These are phyloP conservation scores for Populus simonii DNA, from an alignment of 345 rosid genomes.

Conservation along the genomic window DNA sequence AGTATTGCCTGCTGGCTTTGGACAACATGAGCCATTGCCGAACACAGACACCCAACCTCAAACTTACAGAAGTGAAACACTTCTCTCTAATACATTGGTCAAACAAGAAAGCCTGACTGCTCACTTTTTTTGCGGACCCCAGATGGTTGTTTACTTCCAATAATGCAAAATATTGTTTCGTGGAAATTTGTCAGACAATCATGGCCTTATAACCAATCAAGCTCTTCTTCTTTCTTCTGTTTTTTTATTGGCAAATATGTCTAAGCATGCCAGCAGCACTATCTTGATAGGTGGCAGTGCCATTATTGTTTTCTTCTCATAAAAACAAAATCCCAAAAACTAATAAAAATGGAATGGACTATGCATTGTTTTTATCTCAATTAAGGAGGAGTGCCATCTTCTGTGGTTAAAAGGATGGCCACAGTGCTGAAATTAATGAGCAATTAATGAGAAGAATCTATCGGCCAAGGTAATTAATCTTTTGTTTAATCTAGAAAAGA, in stretches of 20 bases:
- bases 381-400: background rate
- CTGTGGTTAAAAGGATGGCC: background rate
- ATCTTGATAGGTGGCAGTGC: background rate
- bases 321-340: background rate
- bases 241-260: background rate
- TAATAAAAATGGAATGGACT: background rate
- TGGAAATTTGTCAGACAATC: background rate
- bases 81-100: background rate
- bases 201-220: background rate
- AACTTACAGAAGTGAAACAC: background rate
- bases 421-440: background rate
- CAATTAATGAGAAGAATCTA: background rate
- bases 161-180: background rate
- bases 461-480: background rate
- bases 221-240: background rate
- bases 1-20: slow-evolving; percentile 34
- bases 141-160: background rate
- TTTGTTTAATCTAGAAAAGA: background rate
- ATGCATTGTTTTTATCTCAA: background rate
- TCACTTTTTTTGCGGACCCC: background rate
- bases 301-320: background rate
- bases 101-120: background rate
- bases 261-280: background rate
- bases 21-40: slow-evolving; percentile 46
- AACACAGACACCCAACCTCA: slow-evolving; percentile 1